A percentile compares a stretch with the other conserved stretches of the same genome.
Conservation (phyloP, 1,284 basidiomycete genomes). For the Sutorius eximius region DNA sequence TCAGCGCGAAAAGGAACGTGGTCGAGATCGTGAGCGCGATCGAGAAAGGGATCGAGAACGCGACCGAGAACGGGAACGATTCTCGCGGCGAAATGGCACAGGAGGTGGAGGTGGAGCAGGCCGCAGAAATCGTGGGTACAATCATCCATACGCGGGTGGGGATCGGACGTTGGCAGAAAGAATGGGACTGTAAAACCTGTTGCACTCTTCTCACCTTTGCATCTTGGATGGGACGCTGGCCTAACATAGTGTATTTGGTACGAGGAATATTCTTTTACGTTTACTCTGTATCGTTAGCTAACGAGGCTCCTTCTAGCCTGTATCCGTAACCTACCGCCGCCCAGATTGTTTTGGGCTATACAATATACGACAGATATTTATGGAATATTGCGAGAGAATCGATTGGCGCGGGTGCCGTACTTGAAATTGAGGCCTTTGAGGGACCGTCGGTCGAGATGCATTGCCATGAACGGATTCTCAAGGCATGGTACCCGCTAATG, state of each 20-base stretch:
- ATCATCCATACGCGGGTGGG: conserved; percentile 37
- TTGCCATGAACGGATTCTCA: neutral
- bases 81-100: conserved; percentile 36
- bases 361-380: conserved; percentile 31
- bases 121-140: conserved; percentile 33
- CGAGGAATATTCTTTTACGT: conserved; percentile 25
- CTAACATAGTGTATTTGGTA: conserved; percentile 46
- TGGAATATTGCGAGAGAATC: conserved; percentile 1
- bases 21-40: conserved; percentile 34
- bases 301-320: conserved; percentile 25
- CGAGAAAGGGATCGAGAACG: conserved; percentile 35
- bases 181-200: conserved; percentile 58
- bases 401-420: neutral
- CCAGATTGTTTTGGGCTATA: conserved; percentile 14
- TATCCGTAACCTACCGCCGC: conserved; percentile 30
- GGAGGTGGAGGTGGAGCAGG: conserved; percentile 25
- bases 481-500: neutral
- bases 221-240: conserved; percentile 21
- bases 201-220: conserved; percentile 18
- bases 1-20: conserved; percentile 38
- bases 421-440: neutral
- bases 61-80: conserved; percentile 37
- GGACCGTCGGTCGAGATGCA: neutral
- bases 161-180: conserved; percentile 81
- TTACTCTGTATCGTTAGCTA: conserved; percentile 35